Conservation (phyloP, 768 basidiomycete species). For the Chiua virens region DNA sequence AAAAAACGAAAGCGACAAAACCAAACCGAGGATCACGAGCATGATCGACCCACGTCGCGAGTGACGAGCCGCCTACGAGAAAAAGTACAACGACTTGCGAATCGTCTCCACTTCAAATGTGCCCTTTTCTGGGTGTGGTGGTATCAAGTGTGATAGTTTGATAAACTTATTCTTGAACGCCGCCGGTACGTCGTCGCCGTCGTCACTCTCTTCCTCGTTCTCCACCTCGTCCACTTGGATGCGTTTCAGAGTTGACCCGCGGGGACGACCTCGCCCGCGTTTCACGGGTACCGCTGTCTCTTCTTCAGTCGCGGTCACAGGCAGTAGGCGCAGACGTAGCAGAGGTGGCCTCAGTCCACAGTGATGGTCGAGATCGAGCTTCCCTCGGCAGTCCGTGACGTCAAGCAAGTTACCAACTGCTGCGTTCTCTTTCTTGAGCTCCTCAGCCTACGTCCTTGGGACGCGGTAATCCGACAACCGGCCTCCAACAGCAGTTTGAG, state of each 20-base stretch:
- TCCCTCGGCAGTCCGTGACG: constrained; percentile 36
- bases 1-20: background rate
- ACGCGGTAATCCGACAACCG: constrained; percentile 46
- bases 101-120: constrained; percentile 82
- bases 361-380: constrained; percentile 31
- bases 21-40: no score
- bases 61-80: constrained; percentile 55
- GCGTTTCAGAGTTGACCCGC: constrained; percentile 18
- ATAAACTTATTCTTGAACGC: constrained; percentile 61
- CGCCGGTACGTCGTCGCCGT: constrained; percentile 24
- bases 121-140: constrained; percentile 82
- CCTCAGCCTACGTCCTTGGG: constrained; percentile 40
- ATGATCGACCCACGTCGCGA: no score
- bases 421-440: constrained; percentile 13
- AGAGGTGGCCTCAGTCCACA: background rate
- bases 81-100: constrained; percentile 87
- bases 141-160: constrained; percentile 69
- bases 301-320: background rate
- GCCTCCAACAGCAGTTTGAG: constrained; percentile 43
- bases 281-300: constrained; percentile 1
- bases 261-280: constrained; percentile 20
- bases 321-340: background rate
- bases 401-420: constrained; percentile 36
- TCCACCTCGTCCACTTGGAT: constrained; percentile 9
- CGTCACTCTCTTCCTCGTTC: constrained; percentile 7